These are phyloP conservation scores for Arabidopsis arenosa DNA, from an alignment of 345 rosid species.

Conservation along the genomic window DNA sequence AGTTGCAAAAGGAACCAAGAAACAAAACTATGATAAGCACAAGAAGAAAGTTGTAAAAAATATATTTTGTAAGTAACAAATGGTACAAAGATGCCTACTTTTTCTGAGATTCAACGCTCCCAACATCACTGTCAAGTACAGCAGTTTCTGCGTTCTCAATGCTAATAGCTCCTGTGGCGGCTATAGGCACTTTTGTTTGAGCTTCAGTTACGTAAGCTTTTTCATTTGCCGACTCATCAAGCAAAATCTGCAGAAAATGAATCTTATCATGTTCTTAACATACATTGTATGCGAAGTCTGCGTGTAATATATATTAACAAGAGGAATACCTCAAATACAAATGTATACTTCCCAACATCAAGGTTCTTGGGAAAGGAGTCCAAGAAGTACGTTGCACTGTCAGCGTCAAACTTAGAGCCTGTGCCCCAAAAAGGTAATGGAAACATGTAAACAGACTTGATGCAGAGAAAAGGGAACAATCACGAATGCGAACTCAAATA, in stretches of 20 bases:
- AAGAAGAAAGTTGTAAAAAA: not conserved
- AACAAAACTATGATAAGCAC: constrained; percentile 28
- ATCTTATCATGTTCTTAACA: constrained; percentile 10
- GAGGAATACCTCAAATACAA: constrained; percentile 80
- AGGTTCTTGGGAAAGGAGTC: constrained; percentile 59
- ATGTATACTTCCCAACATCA: constrained; percentile 84
- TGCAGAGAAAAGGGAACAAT: constrained; percentile 8
- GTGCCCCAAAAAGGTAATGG: constrained; percentile 34
- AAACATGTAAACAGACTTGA: constrained; percentile 20
- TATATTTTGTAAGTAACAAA: not conserved
- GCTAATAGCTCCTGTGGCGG: constrained; percentile 64
- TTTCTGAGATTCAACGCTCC: constrained; percentile 72
- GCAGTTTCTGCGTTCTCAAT: constrained; percentile 76
- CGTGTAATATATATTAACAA: constrained; percentile 11
- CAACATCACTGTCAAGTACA: constrained; percentile 86
- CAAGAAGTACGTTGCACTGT: constrained; percentile 53
- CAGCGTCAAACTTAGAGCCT: constrained; percentile 82
- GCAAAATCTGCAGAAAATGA: constrained; percentile 52
- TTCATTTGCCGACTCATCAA: constrained; percentile 67
- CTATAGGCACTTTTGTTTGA: constrained; percentile 63
- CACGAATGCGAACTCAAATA: constrained; percentile 11
- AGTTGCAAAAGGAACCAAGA: constrained; percentile 19
- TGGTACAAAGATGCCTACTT: constrained; percentile 53
- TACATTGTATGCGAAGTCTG: constrained; percentile 23
- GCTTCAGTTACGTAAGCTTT: constrained; percentile 66